A percentile compares a stretch with the other conserved stretches of the same genome.
Conservation (phyloP, 2,329 filamentous ascomycete genomes). For the Paecilomyces sp. region DNA sequence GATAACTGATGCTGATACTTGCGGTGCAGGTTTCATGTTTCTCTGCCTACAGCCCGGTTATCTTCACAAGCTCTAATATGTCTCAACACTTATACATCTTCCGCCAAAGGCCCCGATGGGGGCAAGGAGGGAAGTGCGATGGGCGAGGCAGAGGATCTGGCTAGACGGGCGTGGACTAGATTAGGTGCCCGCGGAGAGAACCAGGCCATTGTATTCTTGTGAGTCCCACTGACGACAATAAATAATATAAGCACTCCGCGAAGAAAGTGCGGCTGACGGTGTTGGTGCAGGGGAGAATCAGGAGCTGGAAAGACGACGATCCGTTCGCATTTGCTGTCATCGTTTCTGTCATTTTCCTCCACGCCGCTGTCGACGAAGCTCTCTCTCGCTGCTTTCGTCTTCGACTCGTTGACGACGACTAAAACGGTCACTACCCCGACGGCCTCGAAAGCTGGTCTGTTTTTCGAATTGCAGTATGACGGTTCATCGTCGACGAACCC, state of each 20-base stretch:
- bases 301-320: slow-evolving; percentile 94
- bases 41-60: slow-evolving; percentile 76
- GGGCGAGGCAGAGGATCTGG: slow-evolving; percentile 87
- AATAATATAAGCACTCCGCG: neutral
- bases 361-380: slow-evolving; percentile 91
- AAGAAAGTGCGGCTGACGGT: slow-evolving; percentile 18
- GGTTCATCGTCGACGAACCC: slow-evolving; percentile 78
- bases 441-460: slow-evolving; percentile 89
- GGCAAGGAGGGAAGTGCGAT: slow-evolving; percentile 86
- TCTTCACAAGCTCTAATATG: slow-evolving; percentile 89
- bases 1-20: slow-evolving; percentile 43
- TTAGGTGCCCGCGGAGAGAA: slow-evolving; percentile 86
- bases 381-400: slow-evolving; percentile 88
- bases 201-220: slow-evolving; percentile 90
- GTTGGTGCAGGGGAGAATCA: slow-evolving; percentile 71
- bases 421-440: slow-evolving; percentile 94
- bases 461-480: slow-evolving; percentile 95
- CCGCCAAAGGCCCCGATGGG: slow-evolving; percentile 81
- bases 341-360: slow-evolving; percentile 80
- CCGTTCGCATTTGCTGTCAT: slow-evolving; percentile 77
- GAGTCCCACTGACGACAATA: slow-evolving; percentile 36
- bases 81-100: slow-evolving; percentile 90
- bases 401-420: slow-evolving; percentile 92
- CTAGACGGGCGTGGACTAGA: slow-evolving; percentile 74
- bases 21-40: slow-evolving; percentile 84